Base-by-base conservation (phyloP, 2,329 filamentous ascomycete genomes). In the Plectosphaerella plurivora region DNA sequence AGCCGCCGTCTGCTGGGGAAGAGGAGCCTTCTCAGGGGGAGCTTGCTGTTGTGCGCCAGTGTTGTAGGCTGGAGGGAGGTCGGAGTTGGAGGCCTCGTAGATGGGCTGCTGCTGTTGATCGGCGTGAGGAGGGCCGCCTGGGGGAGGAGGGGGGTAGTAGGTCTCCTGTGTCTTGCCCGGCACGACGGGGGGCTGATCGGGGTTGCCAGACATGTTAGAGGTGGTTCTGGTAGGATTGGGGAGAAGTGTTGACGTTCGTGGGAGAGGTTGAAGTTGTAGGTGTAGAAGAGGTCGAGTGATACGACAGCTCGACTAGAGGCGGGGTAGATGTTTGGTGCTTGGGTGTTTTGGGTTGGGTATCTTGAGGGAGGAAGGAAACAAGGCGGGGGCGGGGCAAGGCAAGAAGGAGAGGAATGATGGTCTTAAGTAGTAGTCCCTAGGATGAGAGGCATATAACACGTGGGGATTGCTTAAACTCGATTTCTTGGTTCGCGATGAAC, bases 181-280 rank as follows among this genome's bases (percentile, higher is more conserved):
- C 36, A n/a, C 47, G 25, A 44, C 28, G 42, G 56, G 56, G 9
- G 54, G 54, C 52, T 57, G 56, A 50, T 57, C 56, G 28, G 54
- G 51, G 50, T 55, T 53, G 5, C 45, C 39, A 7, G 48, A 50
- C 48, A 50, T 50, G 37, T 20, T 35, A 15, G 39, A 4, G 5
- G 37, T 33, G 37, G 12, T 12, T 44, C 5, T 44, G 12, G 41
- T 41, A 15, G 37, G 37, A 18, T 3, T 15, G 37, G 15, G 37
- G 37, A 22, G 39, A 18, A 15, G 18, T 11, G 28, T 51, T 4
- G 7, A n/a, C n/a, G 6, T 15, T 39, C 1, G 4, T 12, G 47
- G 15, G 10, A 7, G 11, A 33, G 4, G 28, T 9, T 10, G 4
- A 12, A 33, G 28, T 33, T 33, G 28, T 33, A 33, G 28, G 28